A percentile compares a stretch with the other conserved stretches of the same genome.
Conservation (phyloP, 306 rosid genomes). For the Arachis stenosperma region DNA sequence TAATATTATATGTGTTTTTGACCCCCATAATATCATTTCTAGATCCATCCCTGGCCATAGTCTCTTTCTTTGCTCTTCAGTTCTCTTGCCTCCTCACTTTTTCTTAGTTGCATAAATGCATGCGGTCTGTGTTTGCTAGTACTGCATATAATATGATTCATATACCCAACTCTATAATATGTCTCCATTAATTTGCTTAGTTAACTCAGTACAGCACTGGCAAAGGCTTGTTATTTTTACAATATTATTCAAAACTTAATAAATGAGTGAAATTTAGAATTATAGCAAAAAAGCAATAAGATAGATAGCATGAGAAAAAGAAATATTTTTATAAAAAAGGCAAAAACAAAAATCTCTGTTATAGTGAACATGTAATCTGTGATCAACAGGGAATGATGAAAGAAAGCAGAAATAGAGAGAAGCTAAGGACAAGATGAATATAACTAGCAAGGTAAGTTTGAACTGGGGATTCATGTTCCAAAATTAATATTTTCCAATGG, state of each 20-base stretch:
- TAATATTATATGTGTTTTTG: too few species aligned
- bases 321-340: too few species aligned
- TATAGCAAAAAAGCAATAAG: too few species aligned
- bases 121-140: not conserved
- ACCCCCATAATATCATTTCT: too few species aligned
- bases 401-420: not conserved
- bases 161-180: not conserved
- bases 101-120: not conserved
- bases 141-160: not conserved
- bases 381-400: not conserved
- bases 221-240: not conserved
- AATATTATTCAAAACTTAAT: too few species aligned
- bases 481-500: not conserved
- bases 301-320: too few species aligned
- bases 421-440: not conserved
- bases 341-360: not conserved
- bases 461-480: constrained; percentile 4
- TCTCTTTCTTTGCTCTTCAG: not conserved
- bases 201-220: not conserved
- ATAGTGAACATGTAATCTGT: not conserved
- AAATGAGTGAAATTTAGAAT: too few species aligned
- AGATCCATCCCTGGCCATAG: too few species aligned
- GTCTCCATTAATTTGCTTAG: not conserved
- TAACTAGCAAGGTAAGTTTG: not conserved
- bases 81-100: not conserved